Evolutionary conservation across 140 eudicot species (phyloP).

Genomic region (Eryngium alpinum): DNA sequence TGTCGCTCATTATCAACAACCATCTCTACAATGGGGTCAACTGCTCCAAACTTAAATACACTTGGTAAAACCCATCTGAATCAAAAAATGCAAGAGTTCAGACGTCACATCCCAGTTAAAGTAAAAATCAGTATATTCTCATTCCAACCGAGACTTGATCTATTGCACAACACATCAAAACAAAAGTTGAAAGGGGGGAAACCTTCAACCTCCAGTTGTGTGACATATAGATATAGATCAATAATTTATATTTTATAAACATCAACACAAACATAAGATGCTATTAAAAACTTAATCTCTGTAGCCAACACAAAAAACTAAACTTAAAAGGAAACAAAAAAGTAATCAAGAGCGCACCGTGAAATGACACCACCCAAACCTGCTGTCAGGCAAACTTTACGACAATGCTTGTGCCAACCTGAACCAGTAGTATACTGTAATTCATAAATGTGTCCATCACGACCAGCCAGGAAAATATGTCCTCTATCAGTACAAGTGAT

Average conservation of each 20-base stretch:
- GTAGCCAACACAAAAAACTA: neutral
- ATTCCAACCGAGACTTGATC: neutral
- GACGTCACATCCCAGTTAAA: neutral
- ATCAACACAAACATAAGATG: neutral
- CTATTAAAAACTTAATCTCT: neutral
- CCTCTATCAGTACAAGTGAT: slow-evolving; percentile 85
- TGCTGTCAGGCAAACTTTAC: slow-evolving; percentile 89
- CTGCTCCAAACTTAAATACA: slow-evolving; percentile 89
- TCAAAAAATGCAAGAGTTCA: neutral
- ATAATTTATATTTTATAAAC: neutral
- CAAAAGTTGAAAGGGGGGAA: neutral
- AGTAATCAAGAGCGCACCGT: slow-evolving; percentile 33
- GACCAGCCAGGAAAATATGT: slow-evolving; percentile 79
- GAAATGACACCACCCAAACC: slow-evolving; percentile 87
- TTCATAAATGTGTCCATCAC: slow-evolving; percentile 96
- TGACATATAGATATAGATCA: neutral
- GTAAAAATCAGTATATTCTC: neutral
- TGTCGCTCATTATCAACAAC: slow-evolving; percentile 87
- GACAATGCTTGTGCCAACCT: slow-evolving; percentile 87
- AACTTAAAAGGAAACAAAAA: neutral
- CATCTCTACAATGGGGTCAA: slow-evolving; percentile 94
- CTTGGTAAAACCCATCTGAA: slow-evolving; percentile 95
- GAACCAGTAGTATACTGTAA: slow-evolving; percentile 83
- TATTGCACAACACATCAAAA: neutral
- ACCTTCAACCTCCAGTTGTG: neutral